phyloP scores from a whole-genome alignment of 257 asterid genomes.

The Nicotiana paniculata region DNA sequence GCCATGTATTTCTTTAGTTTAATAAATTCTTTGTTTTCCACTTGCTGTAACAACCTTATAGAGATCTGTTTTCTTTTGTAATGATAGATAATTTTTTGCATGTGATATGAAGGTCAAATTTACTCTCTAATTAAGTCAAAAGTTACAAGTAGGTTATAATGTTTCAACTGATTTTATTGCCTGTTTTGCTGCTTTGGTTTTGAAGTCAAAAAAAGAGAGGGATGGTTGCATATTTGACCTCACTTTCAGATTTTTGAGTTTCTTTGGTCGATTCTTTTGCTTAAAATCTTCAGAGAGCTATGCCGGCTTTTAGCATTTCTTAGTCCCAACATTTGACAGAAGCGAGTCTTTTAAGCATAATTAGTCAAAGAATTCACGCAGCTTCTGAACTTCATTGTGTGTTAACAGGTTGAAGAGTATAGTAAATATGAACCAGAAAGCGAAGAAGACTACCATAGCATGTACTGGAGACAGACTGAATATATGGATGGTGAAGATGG shows the following conservation, averaged over 20 bases:
- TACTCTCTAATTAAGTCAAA: neutral
- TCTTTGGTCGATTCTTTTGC: neutral
- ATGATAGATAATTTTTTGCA: neutral
- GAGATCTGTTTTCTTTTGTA: neutral
- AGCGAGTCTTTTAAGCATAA: neutral
- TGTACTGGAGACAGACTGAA: constrained; percentile 33
- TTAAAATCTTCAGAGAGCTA: neutral
- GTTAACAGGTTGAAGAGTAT: constrained; percentile 29
- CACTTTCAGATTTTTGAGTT: neutral
- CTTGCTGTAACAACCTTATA: neutral
- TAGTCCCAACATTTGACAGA: neutral
- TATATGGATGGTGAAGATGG: constrained; percentile 37
- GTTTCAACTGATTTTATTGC: neutral
- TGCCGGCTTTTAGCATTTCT: neutral
- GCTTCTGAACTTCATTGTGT: neutral
- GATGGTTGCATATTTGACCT: neutral
- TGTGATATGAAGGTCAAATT: neutral
- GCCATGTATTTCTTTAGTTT: neutral
- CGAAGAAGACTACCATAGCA: constrained; percentile 28
- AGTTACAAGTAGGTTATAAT: neutral
- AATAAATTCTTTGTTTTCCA: neutral
- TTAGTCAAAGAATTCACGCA: neutral
- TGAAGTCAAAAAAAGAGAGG: neutral
- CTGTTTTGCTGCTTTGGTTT: neutral
- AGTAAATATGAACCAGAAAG: constrained; percentile 22